phyloP scores from a whole-genome alignment of 352 stramenopile genomes.

The Pythium phragmiticola region DNA sequence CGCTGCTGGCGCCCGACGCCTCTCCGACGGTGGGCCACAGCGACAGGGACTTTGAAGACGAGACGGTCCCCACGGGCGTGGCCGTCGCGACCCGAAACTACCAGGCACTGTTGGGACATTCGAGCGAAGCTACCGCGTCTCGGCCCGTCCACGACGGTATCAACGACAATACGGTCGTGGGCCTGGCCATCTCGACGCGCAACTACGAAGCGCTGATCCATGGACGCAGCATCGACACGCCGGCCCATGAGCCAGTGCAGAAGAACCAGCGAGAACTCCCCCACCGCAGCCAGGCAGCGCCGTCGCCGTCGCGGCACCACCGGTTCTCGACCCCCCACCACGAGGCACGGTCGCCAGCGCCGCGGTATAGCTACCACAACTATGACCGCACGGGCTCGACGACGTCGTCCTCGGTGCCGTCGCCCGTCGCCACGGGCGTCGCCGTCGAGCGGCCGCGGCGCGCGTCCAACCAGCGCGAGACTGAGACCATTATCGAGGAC shows the following conservation, averaged over 20 bases:
- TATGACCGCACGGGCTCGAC: slow-evolving; percentile 5
- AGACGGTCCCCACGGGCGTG: no score
- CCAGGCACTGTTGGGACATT: no score
- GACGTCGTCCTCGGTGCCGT: neutral
- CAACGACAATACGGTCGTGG: slow-evolving; percentile 28
- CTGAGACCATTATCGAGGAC: slow-evolving; percentile 22
- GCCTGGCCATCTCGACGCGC: slow-evolving; percentile 33
- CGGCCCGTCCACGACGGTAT: neutral
- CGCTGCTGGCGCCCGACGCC: no score
- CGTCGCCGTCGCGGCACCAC: no score
- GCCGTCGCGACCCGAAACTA: no score
- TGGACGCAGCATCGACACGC: neutral
- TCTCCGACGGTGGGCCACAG: no score
- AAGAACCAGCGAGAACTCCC: neutral
- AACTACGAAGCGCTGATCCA: slow-evolving; percentile 33
- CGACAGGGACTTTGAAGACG: no score
- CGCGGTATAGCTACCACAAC: neutral
- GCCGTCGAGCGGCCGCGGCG: slow-evolving; percentile 15
- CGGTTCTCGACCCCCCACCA: neutral
- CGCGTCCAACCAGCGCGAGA: slow-evolving; percentile 11
- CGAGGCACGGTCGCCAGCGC: neutral
- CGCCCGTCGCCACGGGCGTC: slow-evolving; percentile 12
- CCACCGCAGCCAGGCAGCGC: neutral
- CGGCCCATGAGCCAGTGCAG: no score
- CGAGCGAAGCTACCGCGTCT: no score